phyloP scores from a whole-genome alignment of 169 alveolate species.

The Plasmodium billcollinsi region DNA sequence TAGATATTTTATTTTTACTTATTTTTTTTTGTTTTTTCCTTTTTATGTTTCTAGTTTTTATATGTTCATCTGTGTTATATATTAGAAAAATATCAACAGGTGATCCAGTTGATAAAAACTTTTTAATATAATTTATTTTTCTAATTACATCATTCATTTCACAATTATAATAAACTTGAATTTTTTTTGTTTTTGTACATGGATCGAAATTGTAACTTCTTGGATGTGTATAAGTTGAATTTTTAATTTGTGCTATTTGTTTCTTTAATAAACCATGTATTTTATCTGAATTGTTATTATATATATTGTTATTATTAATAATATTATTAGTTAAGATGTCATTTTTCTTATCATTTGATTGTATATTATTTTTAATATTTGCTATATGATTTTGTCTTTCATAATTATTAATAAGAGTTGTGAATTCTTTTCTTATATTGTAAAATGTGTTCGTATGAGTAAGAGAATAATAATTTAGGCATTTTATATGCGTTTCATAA shows the following conservation, averaged over 20 bases:
- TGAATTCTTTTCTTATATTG: too few relatives aligned
- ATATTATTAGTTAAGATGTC: background rate
- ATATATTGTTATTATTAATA: background rate
- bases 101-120: constrained; percentile 21
- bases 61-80: constrained; percentile 2
- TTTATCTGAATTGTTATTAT: background rate
- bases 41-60: background rate
- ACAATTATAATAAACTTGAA: constrained; percentile 67
- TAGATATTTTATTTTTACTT: background rate
- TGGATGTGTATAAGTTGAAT: background rate
- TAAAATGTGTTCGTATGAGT: too few relatives aligned
- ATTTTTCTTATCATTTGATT: background rate
- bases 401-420: too few relatives aligned
- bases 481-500: too few relatives aligned
- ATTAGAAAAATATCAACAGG: constrained; percentile 71
- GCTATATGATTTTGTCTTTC: background rate
- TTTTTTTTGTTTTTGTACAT: constrained; percentile 48
- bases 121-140: constrained; percentile 59
- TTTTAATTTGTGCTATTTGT: background rate
- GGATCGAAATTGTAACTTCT: constrained; percentile 53
- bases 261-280: background rate
- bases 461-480: too few relatives aligned
- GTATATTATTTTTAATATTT: constrained; percentile 1
- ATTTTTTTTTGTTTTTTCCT: background rate
- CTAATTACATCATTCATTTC: constrained; percentile 58